A percentile compares a stretch with the other conserved stretches of the same genome.
Evolutionary conservation across 805 yeast genomes (phyloP).

Genomic region (Kluyveromyces siamensis): DNA sequence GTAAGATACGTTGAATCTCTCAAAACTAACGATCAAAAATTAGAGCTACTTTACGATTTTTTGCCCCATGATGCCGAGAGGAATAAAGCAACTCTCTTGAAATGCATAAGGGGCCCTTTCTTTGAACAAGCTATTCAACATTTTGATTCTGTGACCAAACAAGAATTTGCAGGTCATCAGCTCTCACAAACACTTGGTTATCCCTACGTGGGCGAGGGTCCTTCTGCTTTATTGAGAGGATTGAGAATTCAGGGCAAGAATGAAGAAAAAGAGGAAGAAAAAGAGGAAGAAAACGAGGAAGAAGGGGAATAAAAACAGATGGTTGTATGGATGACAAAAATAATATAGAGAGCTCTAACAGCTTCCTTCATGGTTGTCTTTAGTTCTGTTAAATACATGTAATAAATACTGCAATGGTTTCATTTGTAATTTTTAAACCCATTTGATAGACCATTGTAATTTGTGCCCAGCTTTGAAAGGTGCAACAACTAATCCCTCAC

Average conservation of each 20-base stretch:
- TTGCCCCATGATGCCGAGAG: constrained; percentile 3
- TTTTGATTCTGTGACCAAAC: constrained; percentile 3
- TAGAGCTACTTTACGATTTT: constrained; percentile 2
- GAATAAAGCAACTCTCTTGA: constrained; percentile 4
- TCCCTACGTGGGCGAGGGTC: constrained; percentile 5
- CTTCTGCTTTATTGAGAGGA: constrained; percentile 5
- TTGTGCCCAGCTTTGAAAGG: constrained; percentile 82
- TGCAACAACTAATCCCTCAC: constrained; percentile 47
- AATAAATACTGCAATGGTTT: background rate
- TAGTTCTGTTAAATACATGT: background rate
- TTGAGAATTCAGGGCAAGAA: constrained; percentile 5
- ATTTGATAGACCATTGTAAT: constrained; percentile 64
- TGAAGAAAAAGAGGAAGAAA: constrained; percentile 1
- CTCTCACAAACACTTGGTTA: constrained; percentile 6
- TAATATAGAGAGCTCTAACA: background rate
- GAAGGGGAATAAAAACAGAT: constrained; percentile 3
- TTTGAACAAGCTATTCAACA: constrained; percentile 6
- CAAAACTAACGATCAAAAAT: constrained; percentile 2
- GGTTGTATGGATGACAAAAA: background rate
- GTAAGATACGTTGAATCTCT: constrained; percentile 5
- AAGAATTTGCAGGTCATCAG: constrained; percentile 5
- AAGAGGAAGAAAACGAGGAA: background rate
- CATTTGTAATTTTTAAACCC: constrained; percentile 36
- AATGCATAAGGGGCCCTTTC: constrained; percentile 8
- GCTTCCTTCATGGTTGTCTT: background rate